Conservation (phyloP, 495 filamentous ascomycete species). For the Xylaria cubensis region DNA sequence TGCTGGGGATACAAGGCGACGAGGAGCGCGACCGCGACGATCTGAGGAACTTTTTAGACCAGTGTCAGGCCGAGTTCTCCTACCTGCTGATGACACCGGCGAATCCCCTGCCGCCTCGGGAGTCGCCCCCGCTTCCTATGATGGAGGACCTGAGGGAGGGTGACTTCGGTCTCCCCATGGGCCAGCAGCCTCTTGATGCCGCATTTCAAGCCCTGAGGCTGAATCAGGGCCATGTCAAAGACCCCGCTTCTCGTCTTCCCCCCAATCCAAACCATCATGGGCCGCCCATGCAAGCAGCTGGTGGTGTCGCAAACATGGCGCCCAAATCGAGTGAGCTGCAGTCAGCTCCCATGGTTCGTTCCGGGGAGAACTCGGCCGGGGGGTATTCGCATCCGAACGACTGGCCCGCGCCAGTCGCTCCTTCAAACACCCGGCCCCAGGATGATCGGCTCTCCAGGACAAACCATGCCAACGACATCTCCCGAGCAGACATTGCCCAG, state of each 20-base stretch:
- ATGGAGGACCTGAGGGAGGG: conserved; percentile 58
- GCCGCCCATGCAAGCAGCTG: conserved; percentile 50
- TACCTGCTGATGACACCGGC: conserved; percentile 69
- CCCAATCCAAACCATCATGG: conserved; percentile 63
- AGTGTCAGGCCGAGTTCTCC: conserved; percentile 68
- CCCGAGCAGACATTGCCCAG: conserved; percentile 38
- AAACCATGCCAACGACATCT: conserved; percentile 56
- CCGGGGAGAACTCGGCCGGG: conserved; percentile 41
- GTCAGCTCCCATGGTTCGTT: conserved; percentile 53
- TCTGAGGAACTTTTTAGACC: conserved; percentile 66
- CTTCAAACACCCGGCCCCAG: conserved; percentile 46
- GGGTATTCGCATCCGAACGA: conserved; percentile 46
- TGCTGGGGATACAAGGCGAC: conserved; percentile 42
- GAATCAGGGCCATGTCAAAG: conserved; percentile 53
- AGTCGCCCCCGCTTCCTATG: conserved; percentile 56
- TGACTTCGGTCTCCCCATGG: conserved; percentile 47
- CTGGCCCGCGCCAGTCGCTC: conserved; percentile 48
- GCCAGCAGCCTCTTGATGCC: conserved; percentile 43
- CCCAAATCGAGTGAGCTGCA: conserved; percentile 50
- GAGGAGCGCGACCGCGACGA: conserved; percentile 64
- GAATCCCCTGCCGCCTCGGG: conserved; percentile 64
- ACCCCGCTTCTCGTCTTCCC: conserved; percentile 50
- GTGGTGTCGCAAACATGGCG: conserved; percentile 42
- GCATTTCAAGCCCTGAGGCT: conserved; percentile 43
- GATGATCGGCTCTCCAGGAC: conserved; percentile 65